Conservation (phyloP, 768 basidiomycete genomes). For the Kwoniella heveanensis region DNA sequence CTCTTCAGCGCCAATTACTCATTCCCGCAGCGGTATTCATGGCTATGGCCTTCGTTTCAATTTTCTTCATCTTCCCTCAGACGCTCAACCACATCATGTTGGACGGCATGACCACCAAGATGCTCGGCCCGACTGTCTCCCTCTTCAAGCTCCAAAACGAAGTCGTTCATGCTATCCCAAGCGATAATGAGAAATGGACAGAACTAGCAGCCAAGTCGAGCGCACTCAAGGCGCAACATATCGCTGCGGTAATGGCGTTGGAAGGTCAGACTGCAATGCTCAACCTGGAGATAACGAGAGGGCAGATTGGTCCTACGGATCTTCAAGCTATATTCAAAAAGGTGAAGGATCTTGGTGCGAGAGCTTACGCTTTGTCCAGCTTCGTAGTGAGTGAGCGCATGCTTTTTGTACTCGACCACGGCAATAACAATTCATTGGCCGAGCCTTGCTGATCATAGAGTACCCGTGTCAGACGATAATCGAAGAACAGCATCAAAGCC, state of each 20-base stretch:
- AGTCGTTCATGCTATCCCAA: slow-evolving; percentile 37
- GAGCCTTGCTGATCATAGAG: slow-evolving; percentile 3
- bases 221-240: slow-evolving; percentile 33
- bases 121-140: slow-evolving; percentile 43
- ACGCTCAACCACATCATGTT: slow-evolving; percentile 59
- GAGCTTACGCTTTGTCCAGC: slow-evolving; percentile 37
- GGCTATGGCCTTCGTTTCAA: slow-evolving; percentile 61
- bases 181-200: slow-evolving; percentile 37
- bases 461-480: slow-evolving; percentile 18
- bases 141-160: slow-evolving; percentile 46
- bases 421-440: too few species aligned
- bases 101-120: slow-evolving; percentile 39
- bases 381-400: slow-evolving; percentile 47
- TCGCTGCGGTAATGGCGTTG: slow-evolving; percentile 36
- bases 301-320: slow-evolving; percentile 49
- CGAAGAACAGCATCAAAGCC: slow-evolving; percentile 31
- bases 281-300: slow-evolving; percentile 52
- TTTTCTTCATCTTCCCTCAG: slow-evolving; percentile 63
- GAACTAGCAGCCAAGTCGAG: slow-evolving; percentile 34
- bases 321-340: slow-evolving; percentile 45
- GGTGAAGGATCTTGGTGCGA: slow-evolving; percentile 40
- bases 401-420: too few species aligned
- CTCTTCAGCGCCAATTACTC: slow-evolving; percentile 49
- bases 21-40: slow-evolving; percentile 61
- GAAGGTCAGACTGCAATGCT: slow-evolving; percentile 43